Percentiles rank a stretch among this genome's conserved stretches.
Conservation (phyloP, 805 yeast species). For the Metschnikowia hibisci region DNA sequence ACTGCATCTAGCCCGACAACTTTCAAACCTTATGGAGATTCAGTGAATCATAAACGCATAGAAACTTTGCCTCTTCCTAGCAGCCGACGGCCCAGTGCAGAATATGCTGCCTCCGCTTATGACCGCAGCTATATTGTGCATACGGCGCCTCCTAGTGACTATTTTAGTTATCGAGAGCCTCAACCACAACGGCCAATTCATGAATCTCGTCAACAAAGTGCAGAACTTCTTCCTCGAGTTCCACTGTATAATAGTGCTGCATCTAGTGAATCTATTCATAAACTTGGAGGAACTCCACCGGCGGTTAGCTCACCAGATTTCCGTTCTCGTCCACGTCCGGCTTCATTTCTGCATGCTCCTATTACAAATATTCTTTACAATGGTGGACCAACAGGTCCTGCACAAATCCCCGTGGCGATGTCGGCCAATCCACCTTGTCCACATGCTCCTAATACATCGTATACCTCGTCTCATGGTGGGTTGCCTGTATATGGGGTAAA, state of each 20-base stretch:
- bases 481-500: background rate
- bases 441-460: background rate
- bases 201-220: constrained; percentile 2
- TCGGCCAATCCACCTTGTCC: background rate
- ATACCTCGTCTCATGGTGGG: constrained; percentile 1
- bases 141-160: constrained; percentile 5
- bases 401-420: background rate
- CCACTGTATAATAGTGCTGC: constrained; percentile 9
- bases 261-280: background rate
- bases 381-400: background rate
- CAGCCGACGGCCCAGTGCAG: constrained; percentile 1
- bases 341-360: constrained; percentile 11
- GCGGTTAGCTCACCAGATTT: constrained; percentile 7
- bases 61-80: background rate
- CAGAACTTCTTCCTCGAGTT: constrained; percentile 6
- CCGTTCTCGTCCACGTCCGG: constrained; percentile 12
- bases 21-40: background rate
- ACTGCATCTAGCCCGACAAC: background rate
- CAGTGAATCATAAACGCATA: background rate
- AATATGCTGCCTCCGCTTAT: background rate
- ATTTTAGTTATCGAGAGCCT: constrained; percentile 11
- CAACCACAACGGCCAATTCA: constrained; percentile 3
- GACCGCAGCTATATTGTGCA: constrained; percentile 2
- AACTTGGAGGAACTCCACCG: constrained; percentile 5
- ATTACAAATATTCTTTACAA: constrained; percentile 1